Evolutionary conservation across 345 rosid genomes (phyloP).

Genomic region (rapeseed (Brassica napus)): DNA sequence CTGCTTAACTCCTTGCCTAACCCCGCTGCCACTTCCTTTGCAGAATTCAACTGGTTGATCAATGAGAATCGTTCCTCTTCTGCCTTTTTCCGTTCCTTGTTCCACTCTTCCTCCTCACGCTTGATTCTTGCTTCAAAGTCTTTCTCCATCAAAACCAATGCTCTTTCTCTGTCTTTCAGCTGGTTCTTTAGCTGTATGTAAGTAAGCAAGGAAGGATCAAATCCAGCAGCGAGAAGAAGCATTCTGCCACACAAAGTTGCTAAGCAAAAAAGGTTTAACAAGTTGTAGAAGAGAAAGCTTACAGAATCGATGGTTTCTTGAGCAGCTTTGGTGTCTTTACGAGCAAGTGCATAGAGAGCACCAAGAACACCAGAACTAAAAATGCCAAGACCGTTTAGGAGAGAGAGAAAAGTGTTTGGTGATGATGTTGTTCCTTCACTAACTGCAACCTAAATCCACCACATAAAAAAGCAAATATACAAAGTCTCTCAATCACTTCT

Average conservation of each 20-base stretch:
- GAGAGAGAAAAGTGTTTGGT: slow-evolving; percentile 61
- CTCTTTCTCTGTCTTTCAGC: slow-evolving; percentile 71
- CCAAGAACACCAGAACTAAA: slow-evolving; percentile 75
- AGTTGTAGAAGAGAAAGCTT: slow-evolving; percentile 44
- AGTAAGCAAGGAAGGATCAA: background rate
- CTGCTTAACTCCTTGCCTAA: slow-evolving; percentile 73
- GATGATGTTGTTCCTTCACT: slow-evolving; percentile 41
- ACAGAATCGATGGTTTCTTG: slow-evolving; percentile 68
- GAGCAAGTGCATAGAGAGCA: slow-evolving; percentile 76
- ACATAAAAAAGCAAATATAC: background rate
- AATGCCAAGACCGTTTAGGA: slow-evolving; percentile 78
- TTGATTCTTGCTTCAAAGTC: slow-evolving; percentile 57
- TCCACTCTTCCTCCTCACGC: slow-evolving; percentile 60
- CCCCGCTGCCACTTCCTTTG: slow-evolving; percentile 55
- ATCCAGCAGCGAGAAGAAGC: too few species aligned
- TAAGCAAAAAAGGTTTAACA: background rate
- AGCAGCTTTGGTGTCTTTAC: slow-evolving; percentile 57
- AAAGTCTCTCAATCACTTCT: slow-evolving; percentile 5
- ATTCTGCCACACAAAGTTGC: background rate
- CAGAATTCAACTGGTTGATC: slow-evolving; percentile 58
- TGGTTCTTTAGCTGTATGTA: slow-evolving; percentile 68
- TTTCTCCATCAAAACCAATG: slow-evolving; percentile 55
- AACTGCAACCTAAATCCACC: slow-evolving; percentile 44
- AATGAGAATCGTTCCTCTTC: slow-evolving; percentile 62
- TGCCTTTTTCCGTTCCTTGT: slow-evolving; percentile 48